These are phyloP conservation scores for Aspergillus conjunctus DNA, from an alignment of 495 filamentous ascomycete species.

Conservation along the genomic window DNA sequence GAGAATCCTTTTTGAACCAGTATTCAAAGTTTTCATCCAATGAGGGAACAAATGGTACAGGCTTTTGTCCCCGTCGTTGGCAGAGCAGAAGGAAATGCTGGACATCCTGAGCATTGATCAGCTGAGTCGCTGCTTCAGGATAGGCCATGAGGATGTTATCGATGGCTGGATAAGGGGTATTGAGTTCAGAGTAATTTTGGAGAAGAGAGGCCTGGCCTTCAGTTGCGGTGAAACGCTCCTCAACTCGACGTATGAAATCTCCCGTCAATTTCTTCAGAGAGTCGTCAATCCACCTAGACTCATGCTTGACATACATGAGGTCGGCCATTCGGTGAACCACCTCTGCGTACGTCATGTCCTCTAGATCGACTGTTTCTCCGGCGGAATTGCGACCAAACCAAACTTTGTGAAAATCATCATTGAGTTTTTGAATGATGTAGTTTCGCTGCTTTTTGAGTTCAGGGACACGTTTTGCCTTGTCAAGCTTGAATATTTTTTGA, in stretches of 20 bases:
- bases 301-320: conserved; percentile 92
- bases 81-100: conserved; percentile 96
- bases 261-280: conserved; percentile 80
- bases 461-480: conserved; percentile 88
- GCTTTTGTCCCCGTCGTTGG: conserved; percentile 91
- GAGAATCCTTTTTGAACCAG: conserved; percentile 99
- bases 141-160: conserved; percentile 80
- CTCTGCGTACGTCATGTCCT: conserved; percentile 97
- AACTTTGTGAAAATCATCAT: conserved; percentile 97
- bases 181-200: conserved; percentile 85
- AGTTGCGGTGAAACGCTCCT: conserved; percentile 79
- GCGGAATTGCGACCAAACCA: conserved; percentile 93
- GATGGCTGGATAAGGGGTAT: conserved; percentile 74
- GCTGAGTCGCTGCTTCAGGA: conserved; percentile 80
- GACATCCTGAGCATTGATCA: conserved; percentile 96
- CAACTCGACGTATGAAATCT: conserved; percentile 93
- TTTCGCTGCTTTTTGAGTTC: conserved; percentile 91
- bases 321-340: conserved; percentile 93
- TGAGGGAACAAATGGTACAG: conserved; percentile 89
- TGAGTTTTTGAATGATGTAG: conserved; percentile 96
- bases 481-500: conserved; percentile 92
- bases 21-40: conserved; percentile 96
- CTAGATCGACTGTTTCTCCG: conserved; percentile 79
- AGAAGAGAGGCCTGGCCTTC: conserved; percentile 72
- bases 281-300: conserved; percentile 90